Conservation (phyloP, 306 rosid species). For the Acacia acuminata region DNA sequence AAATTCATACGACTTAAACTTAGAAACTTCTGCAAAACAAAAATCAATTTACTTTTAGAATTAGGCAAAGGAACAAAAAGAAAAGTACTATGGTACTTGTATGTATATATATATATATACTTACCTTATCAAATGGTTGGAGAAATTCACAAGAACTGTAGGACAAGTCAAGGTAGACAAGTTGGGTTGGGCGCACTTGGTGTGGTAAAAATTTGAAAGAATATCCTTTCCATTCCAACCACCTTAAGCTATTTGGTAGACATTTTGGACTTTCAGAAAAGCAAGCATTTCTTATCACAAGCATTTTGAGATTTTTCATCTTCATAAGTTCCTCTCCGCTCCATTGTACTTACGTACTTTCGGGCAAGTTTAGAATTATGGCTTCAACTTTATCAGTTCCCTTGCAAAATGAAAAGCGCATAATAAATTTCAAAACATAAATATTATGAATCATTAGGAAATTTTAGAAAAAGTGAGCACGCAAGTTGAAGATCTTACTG, state of each 20-base stretch:
- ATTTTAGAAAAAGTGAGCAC: not conserved
- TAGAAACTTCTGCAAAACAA: not conserved
- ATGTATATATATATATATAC: too few species aligned
- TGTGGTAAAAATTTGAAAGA: not conserved
- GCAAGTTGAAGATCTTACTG: not conserved
- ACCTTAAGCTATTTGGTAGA: conserved; percentile 10
- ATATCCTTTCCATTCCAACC: not conserved
- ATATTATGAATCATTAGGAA: not conserved
- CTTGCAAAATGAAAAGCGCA: not conserved
- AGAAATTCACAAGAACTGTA: not conserved
- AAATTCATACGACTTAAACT: not conserved
- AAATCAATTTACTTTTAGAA: too few species aligned
- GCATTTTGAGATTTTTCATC: not conserved
- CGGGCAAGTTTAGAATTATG: not conserved
- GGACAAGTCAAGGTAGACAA: not conserved
- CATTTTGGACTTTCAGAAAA: not conserved
- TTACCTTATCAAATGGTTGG: not conserved
- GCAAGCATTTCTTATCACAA: not conserved
- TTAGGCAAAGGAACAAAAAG: not conserved
- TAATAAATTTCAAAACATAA: too few species aligned
- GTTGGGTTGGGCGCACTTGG: not conserved
- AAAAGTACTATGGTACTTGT: not conserved
- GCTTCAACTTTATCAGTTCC: not conserved
- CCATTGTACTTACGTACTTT: not conserved
- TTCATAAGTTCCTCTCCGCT: not conserved